These are phyloP conservation scores for Lasiodiplodia theobromae DNA, from an alignment of 2,329 filamentous ascomycete species.

Conservation along the genomic window DNA sequence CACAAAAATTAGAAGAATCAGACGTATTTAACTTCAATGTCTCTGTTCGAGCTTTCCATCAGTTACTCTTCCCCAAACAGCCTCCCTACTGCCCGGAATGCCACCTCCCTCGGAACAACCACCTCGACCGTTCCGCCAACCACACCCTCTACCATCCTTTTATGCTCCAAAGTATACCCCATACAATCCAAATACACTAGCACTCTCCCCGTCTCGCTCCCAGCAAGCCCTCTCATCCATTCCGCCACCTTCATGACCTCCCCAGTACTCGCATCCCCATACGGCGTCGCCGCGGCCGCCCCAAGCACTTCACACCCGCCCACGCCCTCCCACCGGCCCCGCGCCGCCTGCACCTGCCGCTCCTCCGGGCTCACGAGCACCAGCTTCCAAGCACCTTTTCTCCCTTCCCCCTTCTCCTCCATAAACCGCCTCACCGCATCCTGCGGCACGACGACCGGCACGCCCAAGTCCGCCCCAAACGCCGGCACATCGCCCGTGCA, in stretches of 20 bases:
- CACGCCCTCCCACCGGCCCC: background rate
- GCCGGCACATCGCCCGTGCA: background rate
- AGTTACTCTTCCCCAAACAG: background rate
- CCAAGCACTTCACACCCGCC: background rate
- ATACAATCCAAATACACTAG: constrained; percentile 19
- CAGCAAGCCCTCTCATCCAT: background rate
- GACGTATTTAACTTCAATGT: background rate
- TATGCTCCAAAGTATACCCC: constrained; percentile 18
- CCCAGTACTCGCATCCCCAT: background rate
- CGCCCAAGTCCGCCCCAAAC: background rate
- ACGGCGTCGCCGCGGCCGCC: background rate
- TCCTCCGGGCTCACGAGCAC: constrained; percentile 3
- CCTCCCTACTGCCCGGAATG: background rate
- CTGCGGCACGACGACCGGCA: background rate
- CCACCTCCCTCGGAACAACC: constrained; percentile 16
- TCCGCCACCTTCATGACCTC: constrained; percentile 1
- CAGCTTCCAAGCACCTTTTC: background rate
- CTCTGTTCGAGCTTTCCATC: background rate
- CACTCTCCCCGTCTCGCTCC: background rate
- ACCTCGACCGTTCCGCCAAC: background rate
- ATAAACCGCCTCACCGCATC: constrained; percentile 5
- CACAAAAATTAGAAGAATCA: background rate
- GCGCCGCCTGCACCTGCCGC: constrained; percentile 2
- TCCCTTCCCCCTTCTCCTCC: background rate
- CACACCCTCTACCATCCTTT: constrained; percentile 14